Conservation (phyloP, 2,329 filamentous ascomycete genomes). For the Pseudogymnoascus sp. region DNA sequence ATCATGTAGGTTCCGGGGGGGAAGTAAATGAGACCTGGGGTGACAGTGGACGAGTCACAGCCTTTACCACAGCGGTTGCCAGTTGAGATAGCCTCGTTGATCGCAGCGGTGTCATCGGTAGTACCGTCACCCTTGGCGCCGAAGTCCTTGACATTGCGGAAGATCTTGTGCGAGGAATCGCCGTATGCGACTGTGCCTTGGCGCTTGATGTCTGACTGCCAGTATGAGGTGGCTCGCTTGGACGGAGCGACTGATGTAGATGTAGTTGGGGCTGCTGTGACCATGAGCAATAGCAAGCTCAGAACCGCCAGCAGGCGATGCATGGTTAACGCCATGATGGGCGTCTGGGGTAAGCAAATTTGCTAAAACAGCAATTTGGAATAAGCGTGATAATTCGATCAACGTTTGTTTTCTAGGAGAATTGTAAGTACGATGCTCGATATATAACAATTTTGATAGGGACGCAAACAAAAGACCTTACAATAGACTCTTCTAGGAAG, state of each 20-base stretch:
- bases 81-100: conserved; percentile 74
- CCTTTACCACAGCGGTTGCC: conserved; percentile 70
- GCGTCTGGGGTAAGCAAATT: background rate
- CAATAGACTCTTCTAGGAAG: background rate
- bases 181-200: conserved; percentile 27
- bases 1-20: conserved; percentile 80
- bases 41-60: conserved; percentile 77
- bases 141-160: conserved; percentile 68
- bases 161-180: conserved; percentile 56
- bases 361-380: background rate
- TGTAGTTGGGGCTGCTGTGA: background rate
- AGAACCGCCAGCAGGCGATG: conserved; percentile 1
- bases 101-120: conserved; percentile 75
- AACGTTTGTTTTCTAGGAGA: background rate
- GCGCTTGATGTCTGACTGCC: conserved; percentile 25
- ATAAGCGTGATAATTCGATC: background rate
- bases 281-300: conserved; percentile 4
- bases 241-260: background rate
- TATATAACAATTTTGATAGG: background rate
- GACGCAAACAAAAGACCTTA: background rate
- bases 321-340: background rate
- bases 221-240: conserved; percentile 16
- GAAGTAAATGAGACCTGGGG: conserved; percentile 85
- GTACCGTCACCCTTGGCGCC: conserved; percentile 58
- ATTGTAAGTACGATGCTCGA: background rate